Percentiles rank a stretch among this genome's conserved stretches.
These are phyloP conservation scores for Erodium maritimum DNA, from an alignment of 345 rosid genomes.

Conservation along the genomic window DNA sequence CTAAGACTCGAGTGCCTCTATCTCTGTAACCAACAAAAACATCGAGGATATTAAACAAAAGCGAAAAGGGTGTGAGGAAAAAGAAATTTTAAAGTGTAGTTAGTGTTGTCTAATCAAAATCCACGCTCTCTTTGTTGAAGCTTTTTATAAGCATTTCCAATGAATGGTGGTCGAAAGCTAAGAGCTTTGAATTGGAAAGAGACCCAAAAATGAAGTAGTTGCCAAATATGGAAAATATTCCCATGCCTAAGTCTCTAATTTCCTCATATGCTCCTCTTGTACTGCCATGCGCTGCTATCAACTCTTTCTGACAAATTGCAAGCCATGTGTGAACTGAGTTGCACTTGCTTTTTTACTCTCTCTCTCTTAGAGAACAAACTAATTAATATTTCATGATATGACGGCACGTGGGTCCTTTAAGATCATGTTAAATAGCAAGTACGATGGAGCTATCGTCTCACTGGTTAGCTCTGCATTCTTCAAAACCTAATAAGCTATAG, in stretches of 20 bases:
- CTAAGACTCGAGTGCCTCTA: conserved; percentile 1
- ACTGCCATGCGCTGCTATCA: conserved; percentile 6
- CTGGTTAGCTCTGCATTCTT: no score
- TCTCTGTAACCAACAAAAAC: conserved; percentile 3
- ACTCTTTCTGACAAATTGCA: no score
- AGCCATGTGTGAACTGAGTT: conserved; percentile 17
- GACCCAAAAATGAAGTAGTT: conserved; percentile 2
- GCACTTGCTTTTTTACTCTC: background rate
- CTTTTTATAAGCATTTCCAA: no score
- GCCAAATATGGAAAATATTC: conserved; percentile 28
- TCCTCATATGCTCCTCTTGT: background rate
- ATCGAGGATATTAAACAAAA: no score
- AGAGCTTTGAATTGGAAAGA: conserved; percentile 9
- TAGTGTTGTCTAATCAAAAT: conserved; percentile 30
- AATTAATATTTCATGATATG: no score
- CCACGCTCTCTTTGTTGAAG: no score
- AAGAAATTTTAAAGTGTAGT: conserved; percentile 5
- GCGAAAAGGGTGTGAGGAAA: conserved; percentile 6
- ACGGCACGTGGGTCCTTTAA: conserved; percentile 13
- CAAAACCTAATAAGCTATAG: no score
- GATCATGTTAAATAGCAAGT: conserved; percentile 19
- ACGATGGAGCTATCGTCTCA: background rate
- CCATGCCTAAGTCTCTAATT: conserved; percentile 5
- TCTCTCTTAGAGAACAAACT: no score
- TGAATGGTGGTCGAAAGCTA: no score